Percentiles rank a stretch among this genome's conserved stretches.
These are phyloP conservation scores for Alnus glutinosa DNA, from an alignment of 306 rosid genomes.

Conservation along the genomic window DNA sequence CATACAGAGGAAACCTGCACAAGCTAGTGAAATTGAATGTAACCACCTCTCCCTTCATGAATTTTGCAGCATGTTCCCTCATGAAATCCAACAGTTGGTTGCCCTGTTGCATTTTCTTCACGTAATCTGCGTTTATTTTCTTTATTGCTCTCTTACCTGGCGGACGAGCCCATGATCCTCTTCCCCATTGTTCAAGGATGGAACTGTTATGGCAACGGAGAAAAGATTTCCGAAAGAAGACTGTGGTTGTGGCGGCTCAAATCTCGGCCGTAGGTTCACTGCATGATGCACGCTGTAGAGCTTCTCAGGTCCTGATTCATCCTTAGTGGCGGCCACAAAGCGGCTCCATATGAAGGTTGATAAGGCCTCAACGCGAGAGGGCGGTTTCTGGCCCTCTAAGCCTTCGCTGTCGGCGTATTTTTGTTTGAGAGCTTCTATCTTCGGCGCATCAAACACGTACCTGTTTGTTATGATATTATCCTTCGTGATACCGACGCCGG, in stretches of 20 bases:
- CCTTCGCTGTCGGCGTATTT: slow-evolving; percentile 17
- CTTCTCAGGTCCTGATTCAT: slow-evolving; percentile 2
- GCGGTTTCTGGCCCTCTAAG: slow-evolving; percentile 9
- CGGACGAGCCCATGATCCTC: slow-evolving; percentile 18
- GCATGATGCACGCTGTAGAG: slow-evolving; percentile 35
- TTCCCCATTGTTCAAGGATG: neutral
- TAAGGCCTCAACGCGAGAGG: slow-evolving; percentile 59
- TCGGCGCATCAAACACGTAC: slow-evolving; percentile 44
- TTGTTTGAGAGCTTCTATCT: slow-evolving; percentile 40
- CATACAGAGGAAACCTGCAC: slow-evolving; percentile 56
- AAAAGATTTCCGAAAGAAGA: slow-evolving; percentile 46
- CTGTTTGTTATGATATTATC: slow-evolving; percentile 42
- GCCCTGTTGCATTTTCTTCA: slow-evolving; percentile 29
- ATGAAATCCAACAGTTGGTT: slow-evolving; percentile 21
- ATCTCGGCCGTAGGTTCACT: slow-evolving; percentile 52
- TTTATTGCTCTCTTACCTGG: slow-evolving; percentile 34
- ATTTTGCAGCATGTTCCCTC: slow-evolving; percentile 17
- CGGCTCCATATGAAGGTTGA: slow-evolving; percentile 64
- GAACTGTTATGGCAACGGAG: slow-evolving; percentile 25
- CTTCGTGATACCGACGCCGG: slow-evolving; percentile 32
- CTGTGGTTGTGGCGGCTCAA: slow-evolving; percentile 39
- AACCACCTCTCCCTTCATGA: slow-evolving; percentile 34
- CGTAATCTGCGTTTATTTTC: slow-evolving; percentile 33
- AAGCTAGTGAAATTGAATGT: slow-evolving; percentile 42
- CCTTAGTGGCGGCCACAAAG: slow-evolving; percentile 37